Conservation (phyloP, 805 yeast genomes). For the Candida dajiaensis region DNA sequence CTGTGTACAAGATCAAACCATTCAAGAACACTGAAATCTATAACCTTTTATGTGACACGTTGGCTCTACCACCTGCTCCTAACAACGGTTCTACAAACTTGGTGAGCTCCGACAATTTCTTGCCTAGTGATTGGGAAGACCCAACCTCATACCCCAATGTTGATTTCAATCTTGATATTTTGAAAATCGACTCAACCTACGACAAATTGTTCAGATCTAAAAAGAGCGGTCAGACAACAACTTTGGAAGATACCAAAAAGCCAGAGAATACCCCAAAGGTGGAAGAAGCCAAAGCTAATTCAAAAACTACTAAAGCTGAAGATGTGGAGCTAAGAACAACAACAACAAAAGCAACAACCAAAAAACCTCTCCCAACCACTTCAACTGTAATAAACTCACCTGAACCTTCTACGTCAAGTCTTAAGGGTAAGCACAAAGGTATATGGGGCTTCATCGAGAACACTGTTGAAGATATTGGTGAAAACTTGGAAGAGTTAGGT, state of each 20-base stretch:
- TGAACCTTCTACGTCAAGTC: neutral
- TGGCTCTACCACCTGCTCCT: conserved; percentile 43
- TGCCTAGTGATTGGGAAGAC: conserved; percentile 45
- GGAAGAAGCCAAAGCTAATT: conserved; percentile 8
- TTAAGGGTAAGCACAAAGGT: conserved; percentile 15
- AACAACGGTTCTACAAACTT: conserved; percentile 50
- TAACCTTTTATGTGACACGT: conserved; percentile 63
- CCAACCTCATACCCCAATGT: conserved; percentile 42
- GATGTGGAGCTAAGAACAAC: neutral
- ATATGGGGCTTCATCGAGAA: conserved; percentile 24
- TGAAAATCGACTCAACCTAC: conserved; percentile 44
- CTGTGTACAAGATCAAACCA: conserved; percentile 40
- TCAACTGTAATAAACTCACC: neutral
- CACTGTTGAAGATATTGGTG: conserved; percentile 20
- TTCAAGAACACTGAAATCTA: conserved; percentile 71
- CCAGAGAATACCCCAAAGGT: neutral
- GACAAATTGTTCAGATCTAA: conserved; percentile 33
- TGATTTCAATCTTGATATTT: conserved; percentile 34
- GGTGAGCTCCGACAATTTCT: conserved; percentile 22
- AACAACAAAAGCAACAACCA: neutral
- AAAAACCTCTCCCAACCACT: neutral
- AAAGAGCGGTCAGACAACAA: conserved; percentile 9
- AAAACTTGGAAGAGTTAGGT: conserved; percentile 9
- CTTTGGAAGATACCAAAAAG: conserved; percentile 7
- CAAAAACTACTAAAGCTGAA: neutral